Evolutionary conservation across 2,329 filamentous ascomycete species (phyloP).

Genomic region (Exophiala sp.): DNA sequence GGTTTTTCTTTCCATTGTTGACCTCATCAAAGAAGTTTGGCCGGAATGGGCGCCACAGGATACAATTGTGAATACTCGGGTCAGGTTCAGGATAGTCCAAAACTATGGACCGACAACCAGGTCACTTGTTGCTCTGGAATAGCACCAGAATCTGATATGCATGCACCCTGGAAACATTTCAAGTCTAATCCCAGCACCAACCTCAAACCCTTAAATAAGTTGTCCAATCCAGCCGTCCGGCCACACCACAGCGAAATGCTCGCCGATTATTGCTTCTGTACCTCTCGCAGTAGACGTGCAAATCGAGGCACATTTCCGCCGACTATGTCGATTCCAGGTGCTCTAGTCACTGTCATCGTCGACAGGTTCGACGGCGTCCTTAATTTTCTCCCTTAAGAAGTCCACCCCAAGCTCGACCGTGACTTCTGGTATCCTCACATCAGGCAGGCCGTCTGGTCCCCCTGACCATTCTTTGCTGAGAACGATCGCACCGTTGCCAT

Average conservation of each 20-base stretch:
- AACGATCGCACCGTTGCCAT: slow-evolving; percentile 30
- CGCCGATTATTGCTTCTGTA: background rate
- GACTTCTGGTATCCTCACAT: slow-evolving; percentile 45
- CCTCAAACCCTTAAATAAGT: background rate
- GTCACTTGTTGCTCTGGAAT: background rate
- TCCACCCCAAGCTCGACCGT: slow-evolving; percentile 48
- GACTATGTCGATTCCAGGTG: too few relatives aligned
- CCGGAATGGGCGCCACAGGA: too few relatives aligned
- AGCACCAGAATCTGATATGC: background rate
- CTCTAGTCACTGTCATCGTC: slow-evolving; percentile 33
- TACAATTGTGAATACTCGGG: background rate
- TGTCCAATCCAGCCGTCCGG: background rate
- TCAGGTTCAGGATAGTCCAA: background rate
- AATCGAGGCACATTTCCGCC: background rate
- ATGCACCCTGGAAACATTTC: background rate
- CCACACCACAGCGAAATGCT: background rate
- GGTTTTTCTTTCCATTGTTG: background rate
- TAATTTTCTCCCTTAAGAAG: slow-evolving; percentile 48
- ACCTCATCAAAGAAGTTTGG: too few relatives aligned
- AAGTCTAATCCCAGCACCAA: background rate
- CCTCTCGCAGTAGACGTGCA: background rate
- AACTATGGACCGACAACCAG: background rate
- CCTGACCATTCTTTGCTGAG: slow-evolving; percentile 34
- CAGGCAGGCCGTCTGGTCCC: slow-evolving; percentile 33
- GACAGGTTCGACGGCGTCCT: slow-evolving; percentile 45